These are phyloP conservation scores for Aschersonia sp. DNA, from an alignment of 2,329 filamentous ascomycete genomes.

Conservation along the genomic window DNA sequence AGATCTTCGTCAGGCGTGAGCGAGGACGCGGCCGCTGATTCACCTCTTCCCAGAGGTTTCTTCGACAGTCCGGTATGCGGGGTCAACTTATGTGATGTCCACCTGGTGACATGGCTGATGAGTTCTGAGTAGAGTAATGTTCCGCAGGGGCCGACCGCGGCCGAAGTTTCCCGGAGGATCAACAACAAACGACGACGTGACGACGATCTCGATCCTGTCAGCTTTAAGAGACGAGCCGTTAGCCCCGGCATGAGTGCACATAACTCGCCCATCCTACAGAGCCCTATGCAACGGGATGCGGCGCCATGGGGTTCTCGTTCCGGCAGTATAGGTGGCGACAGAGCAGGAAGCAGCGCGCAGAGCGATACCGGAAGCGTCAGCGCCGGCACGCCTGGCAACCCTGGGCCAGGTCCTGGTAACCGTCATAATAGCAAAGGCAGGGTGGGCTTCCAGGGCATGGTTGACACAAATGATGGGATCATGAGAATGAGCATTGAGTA, in stretches of 20 bases:
- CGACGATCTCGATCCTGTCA: conserved; percentile 76
- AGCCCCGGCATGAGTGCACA: conserved; percentile 84
- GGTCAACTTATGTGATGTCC: neutral
- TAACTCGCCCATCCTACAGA: conserved; percentile 79
- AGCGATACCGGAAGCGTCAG: conserved; percentile 31
- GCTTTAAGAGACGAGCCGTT: conserved; percentile 83
- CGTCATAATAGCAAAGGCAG: conserved; percentile 42
- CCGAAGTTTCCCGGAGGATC: conserved; percentile 65
- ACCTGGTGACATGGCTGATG: neutral
- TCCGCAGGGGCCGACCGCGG: conserved; percentile 42
- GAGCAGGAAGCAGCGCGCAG: conserved; percentile 35
- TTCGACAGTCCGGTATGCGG: conserved; percentile 15
- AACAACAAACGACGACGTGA: conserved; percentile 76
- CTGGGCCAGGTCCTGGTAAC: conserved; percentile 20
- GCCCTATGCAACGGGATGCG: conserved; percentile 59
- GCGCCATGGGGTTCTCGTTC: conserved; percentile 60
- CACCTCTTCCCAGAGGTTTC: conserved; percentile 33
- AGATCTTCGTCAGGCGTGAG: conserved; percentile 47
- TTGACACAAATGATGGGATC: conserved; percentile 83
- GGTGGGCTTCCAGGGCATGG: conserved; percentile 83
- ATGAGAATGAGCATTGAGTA: conserved; percentile 97
- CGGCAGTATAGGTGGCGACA: conserved; percentile 43
- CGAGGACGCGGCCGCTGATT: conserved; percentile 63
- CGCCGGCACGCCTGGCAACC: conserved; percentile 13
- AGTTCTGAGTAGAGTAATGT: too few relatives aligned